Evolutionary conservation across 306 rosid genomes (phyloP).

Genomic region (Vigna unguiculata): DNA sequence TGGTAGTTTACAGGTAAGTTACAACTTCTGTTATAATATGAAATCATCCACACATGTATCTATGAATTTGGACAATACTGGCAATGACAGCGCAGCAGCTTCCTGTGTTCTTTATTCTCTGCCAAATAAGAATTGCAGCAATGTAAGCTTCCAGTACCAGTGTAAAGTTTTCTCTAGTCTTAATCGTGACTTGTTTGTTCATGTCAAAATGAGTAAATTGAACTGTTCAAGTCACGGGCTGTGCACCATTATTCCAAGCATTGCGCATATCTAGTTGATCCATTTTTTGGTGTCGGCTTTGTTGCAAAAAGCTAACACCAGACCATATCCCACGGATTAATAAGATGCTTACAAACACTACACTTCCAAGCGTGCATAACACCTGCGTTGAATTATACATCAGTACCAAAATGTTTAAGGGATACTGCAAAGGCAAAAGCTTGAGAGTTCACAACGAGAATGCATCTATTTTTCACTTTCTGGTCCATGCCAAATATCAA

Average conservation of each 20-base stretch:
- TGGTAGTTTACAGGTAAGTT: constrained; percentile 92
- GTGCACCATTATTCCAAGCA: constrained; percentile 61
- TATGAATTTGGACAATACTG: constrained; percentile 20
- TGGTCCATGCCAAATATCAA: background rate
- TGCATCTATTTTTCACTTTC: background rate
- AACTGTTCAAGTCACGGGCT: constrained; percentile 59
- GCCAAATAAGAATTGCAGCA: constrained; percentile 23
- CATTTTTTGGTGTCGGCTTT: constrained; percentile 48
- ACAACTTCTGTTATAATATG: constrained; percentile 20
- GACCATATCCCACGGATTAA: constrained; percentile 81
- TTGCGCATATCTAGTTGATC: constrained; percentile 49
- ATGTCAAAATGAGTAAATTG: background rate
- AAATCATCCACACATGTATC: constrained; percentile 28
- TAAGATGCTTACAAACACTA: constrained; percentile 77
- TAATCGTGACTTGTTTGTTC: background rate
- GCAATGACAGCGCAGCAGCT: constrained; percentile 11
- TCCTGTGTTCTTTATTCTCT: background rate
- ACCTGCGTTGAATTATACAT: constrained; percentile 57
- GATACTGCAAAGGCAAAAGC: constrained; percentile 10
- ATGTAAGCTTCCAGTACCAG: constrained; percentile 21
- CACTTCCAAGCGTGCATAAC: constrained; percentile 74
- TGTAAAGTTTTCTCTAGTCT: background rate
- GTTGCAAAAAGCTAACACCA: constrained; percentile 67
- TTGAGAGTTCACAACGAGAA: constrained; percentile 3
- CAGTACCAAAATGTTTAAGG: background rate